A percentile compares a stretch with the other conserved stretches of the same genome.
phyloP scores from a whole-genome alignment of 2,329 filamentous ascomycete species.

The Macrophomina phaseolina region DNA sequence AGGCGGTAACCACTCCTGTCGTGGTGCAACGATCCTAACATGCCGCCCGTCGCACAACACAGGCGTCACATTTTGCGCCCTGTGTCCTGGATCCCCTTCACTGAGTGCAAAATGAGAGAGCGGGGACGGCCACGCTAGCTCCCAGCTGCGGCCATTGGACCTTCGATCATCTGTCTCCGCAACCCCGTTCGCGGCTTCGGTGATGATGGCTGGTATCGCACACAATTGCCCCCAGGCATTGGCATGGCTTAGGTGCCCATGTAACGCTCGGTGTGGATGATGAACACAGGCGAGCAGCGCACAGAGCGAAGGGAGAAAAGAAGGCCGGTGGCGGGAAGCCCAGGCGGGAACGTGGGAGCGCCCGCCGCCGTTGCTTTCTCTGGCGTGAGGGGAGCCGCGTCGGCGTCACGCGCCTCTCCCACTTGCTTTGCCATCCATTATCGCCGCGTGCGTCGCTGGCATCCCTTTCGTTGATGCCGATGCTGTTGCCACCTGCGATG shows the following conservation, averaged over 20 bases:
- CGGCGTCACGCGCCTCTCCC: background rate
- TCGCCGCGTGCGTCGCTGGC: background rate
- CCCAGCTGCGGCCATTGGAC: background rate
- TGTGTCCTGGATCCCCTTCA: conserved; percentile 11
- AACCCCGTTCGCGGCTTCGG: too few species aligned
- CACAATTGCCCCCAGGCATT: background rate
- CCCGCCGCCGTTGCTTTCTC: background rate
- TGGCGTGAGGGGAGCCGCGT: conserved; percentile 5
- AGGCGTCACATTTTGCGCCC: conserved; percentile 3
- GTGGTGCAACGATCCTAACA: conserved; percentile 16
- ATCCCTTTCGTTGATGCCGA: background rate
- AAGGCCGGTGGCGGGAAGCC: conserved; percentile 13
- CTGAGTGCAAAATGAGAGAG: background rate
- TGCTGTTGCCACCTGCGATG: background rate
- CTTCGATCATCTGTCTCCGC: background rate
- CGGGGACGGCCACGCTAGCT: background rate
- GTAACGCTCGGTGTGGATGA: conserved; percentile 1
- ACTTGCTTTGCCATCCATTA: background rate
- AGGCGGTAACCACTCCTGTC: conserved; percentile 21
- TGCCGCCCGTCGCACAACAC: conserved; percentile 4
- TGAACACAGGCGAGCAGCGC: background rate
- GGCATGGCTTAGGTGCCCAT: background rate
- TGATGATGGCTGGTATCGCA: conserved; percentile 12
- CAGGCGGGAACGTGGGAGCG: background rate
- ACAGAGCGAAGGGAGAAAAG: conserved; percentile 13